A percentile compares a stretch with the other conserved stretches of the same genome.
Conservation (phyloP, 179 eudicot species). For the Carnegiea gigantea region DNA sequence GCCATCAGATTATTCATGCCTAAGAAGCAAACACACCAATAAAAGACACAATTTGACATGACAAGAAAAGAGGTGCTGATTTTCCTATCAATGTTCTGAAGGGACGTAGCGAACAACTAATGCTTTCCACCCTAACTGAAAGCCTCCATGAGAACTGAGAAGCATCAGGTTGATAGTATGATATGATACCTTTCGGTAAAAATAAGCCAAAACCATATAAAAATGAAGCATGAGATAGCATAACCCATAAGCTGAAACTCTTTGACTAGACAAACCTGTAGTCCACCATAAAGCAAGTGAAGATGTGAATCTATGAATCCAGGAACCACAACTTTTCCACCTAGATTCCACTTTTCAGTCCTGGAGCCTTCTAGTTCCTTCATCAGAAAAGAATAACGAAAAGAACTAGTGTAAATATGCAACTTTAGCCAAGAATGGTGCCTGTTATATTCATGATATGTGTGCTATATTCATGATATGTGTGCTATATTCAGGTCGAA, state of each 20-base stretch:
- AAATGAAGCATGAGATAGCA: background rate
- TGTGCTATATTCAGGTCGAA: too few species aligned
- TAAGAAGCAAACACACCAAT: too few species aligned
- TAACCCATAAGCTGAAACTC: background rate
- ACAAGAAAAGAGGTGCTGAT: background rate
- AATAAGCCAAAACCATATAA: background rate
- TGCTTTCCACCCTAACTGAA: background rate
- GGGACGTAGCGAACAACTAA: background rate
- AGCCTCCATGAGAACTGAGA: background rate
- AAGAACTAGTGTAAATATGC: background rate
- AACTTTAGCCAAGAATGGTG: background rate
- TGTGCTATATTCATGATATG: background rate
- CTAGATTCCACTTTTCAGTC: conserved; percentile 54
- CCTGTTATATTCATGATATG: background rate
- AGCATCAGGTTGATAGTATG: background rate
- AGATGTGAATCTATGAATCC: conserved; percentile 95
- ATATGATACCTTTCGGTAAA: background rate
- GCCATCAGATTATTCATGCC: too few species aligned
- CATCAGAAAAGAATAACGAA: conserved; percentile 16
- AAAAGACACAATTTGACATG: background rate
- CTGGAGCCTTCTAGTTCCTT: conserved; percentile 60
- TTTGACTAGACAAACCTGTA: conserved; percentile 57
- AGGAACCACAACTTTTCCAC: conserved; percentile 78
- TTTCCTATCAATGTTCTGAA: background rate
- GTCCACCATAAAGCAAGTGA: conserved; percentile 80